These are phyloP conservation scores for Phytophthora sojae DNA, from an alignment of 352 stramenopile genomes.

Conservation along the genomic window DNA sequence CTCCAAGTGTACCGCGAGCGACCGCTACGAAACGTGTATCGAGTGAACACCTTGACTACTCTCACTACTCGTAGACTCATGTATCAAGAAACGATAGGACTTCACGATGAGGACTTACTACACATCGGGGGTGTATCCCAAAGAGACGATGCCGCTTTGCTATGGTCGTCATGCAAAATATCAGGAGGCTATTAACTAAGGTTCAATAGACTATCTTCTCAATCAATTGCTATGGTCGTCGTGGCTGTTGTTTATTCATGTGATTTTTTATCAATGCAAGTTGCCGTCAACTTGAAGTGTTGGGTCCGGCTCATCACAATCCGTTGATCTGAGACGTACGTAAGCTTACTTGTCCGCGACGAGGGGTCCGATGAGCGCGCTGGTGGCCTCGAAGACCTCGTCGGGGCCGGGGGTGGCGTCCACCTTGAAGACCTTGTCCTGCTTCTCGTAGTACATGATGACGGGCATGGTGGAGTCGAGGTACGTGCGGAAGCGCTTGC, in stretches of 20 bases:
- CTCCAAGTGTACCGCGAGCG: too few relatives aligned
- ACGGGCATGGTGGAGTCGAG: constrained; percentile 91
- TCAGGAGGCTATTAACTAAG: too few relatives aligned
- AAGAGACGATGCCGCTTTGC: too few relatives aligned
- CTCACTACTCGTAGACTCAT: too few relatives aligned
- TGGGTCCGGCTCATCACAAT: not conserved
- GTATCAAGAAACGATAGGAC: too few relatives aligned
- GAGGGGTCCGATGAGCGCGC: constrained; percentile 64
- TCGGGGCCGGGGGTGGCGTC: constrained; percentile 76
- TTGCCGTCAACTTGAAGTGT: constrained; percentile 6
- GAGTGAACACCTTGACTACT: too few relatives aligned
- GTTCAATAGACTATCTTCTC: too few relatives aligned
- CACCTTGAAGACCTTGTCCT: constrained; percentile 86
- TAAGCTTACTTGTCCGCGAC: constrained; percentile 47
- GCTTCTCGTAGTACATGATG: constrained; percentile 86
- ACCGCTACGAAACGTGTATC: too few relatives aligned
- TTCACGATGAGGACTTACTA: too few relatives aligned
- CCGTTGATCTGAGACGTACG: not conserved
- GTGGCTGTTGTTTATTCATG: constrained; percentile 1
- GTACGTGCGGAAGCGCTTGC: constrained; percentile 97
- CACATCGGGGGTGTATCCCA: too few relatives aligned
- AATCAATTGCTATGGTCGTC: too few relatives aligned
- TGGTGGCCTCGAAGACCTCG: constrained; percentile 76
- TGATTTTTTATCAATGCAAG: not conserved
- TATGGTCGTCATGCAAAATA: too few relatives aligned